A percentile compares a stretch with the other conserved stretches of the same genome.
Conservation (phyloP, 176 grass and related monocot species). For the Otatea glauca region DNA sequence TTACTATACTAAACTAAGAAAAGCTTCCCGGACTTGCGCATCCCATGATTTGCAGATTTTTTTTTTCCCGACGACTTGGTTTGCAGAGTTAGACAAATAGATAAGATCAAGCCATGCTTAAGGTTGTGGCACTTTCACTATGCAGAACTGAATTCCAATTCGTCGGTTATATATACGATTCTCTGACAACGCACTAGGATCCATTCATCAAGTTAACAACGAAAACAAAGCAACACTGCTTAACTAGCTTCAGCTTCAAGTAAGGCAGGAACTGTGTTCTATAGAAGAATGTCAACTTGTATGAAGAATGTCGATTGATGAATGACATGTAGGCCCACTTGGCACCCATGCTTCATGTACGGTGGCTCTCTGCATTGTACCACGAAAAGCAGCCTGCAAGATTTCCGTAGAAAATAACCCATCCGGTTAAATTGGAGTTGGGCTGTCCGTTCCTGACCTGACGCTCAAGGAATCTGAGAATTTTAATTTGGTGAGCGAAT, state of each 20-base stretch:
- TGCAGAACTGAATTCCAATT: neutral
- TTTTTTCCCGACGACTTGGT: neutral
- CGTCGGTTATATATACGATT: neutral
- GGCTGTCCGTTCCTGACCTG: neutral
- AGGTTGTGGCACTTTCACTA: neutral
- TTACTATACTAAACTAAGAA: neutral
- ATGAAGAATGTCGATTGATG: neutral
- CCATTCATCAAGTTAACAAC: neutral
- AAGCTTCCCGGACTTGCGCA: neutral
- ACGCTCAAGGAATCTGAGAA: neutral
- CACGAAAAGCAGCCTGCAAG: neutral
- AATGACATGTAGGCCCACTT: neutral
- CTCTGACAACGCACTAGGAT: neutral
- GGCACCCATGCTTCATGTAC: neutral
- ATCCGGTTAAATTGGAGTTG: neutral
- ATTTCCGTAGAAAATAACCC: neutral
- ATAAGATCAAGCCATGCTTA: neutral
- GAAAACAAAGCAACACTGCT: neutral
- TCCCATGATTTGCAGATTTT: neutral
- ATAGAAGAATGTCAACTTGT: neutral
- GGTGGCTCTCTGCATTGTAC: neutral
- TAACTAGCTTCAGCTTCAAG: neutral
- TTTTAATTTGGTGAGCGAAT: too few relatives aligned
- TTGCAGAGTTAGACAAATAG: neutral
- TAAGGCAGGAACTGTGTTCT: neutral